Conservation (phyloP, 2,329 filamentous ascomycete genomes). For the Botryotinia globosa region DNA sequence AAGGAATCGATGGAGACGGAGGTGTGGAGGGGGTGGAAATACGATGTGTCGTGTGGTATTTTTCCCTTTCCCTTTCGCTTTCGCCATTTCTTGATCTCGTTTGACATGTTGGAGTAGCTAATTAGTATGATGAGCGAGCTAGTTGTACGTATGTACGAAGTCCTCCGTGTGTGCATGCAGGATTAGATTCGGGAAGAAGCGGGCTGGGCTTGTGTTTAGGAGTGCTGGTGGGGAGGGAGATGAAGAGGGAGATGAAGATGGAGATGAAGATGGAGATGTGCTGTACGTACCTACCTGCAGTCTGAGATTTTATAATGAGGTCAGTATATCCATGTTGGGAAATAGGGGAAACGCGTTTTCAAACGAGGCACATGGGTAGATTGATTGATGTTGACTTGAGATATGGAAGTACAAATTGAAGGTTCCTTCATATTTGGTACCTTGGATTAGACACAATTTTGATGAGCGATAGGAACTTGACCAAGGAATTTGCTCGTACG, state of each 20-base stretch:
- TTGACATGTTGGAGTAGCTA: background rate
- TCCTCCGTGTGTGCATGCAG: background rate
- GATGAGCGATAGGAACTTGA: background rate
- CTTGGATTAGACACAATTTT: background rate
- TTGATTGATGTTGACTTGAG: background rate
- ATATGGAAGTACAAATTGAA: background rate
- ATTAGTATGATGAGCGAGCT: background rate
- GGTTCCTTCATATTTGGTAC: background rate
- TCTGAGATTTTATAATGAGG: background rate
- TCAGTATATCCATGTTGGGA: background rate
- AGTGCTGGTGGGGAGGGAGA: conserved; percentile 9
- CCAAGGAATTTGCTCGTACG: background rate
- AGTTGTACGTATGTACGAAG: background rate
- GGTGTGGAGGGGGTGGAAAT: conserved; percentile 6
- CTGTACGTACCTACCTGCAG: background rate
- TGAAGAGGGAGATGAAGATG: background rate
- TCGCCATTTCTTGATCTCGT: background rate
- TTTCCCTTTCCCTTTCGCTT: background rate
- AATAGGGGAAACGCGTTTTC: background rate
- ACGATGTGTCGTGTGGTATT: conserved; percentile 16
- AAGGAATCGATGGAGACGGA: background rate
- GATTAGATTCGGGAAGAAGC: conserved; percentile 9
- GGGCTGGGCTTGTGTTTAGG: conserved; percentile 2
- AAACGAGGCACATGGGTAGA: background rate
- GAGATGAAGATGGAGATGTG: background rate